Base-by-base conservation (phyloP, 2,329 filamentous ascomycete genomes). In the Fusarium heterosporum region DNA sequence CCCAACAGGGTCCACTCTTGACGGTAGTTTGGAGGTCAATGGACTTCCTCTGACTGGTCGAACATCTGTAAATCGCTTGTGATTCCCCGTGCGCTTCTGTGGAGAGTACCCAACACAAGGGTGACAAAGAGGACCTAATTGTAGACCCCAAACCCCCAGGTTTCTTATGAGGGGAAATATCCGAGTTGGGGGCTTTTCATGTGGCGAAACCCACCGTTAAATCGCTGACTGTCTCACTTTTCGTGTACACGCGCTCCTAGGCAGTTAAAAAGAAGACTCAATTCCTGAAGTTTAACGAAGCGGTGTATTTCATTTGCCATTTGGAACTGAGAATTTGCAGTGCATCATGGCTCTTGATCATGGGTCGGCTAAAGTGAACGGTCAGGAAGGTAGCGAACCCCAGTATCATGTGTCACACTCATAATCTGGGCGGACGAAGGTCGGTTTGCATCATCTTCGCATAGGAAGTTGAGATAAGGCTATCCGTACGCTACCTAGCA, bases 1-100 rank as follows among this genome's bases (percentile, higher is more conserved):
- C 57, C 61, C 56, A 59, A 69, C 45, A 54, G 49, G 60, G 57
- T 70, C 71, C 71, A 72, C 71, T 66, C 43, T 56, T 36, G 19
- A 55, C 30, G 47, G 36, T 34, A 61, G 59, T 56, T 68, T 68
- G 55, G 58, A 69, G 71, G 61, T 47, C 34, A 55, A 65, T 55
- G 36, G 54, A 62, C 28, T 69, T 41, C 62, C 49, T 60, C 32
- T 61, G 56, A 73, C 66, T 72, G 69, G 71, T 46, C 59, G 58
- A 28, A 40, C 61, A 59, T 6, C 28, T 41, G 25, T 50, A 47
- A 50, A 61, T 55, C 51, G 52, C 52, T 32, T 49, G 50, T 40
- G 36, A 50, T 60, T 49, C 43, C 38, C 42, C 50, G 55, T 26
- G 25, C 16, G 50, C 49, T 36, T 26, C 54, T 54, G 64, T 58